phyloP scores from a whole-genome alignment of 345 rosid genomes.

The Schrenkiella parvula region DNA sequence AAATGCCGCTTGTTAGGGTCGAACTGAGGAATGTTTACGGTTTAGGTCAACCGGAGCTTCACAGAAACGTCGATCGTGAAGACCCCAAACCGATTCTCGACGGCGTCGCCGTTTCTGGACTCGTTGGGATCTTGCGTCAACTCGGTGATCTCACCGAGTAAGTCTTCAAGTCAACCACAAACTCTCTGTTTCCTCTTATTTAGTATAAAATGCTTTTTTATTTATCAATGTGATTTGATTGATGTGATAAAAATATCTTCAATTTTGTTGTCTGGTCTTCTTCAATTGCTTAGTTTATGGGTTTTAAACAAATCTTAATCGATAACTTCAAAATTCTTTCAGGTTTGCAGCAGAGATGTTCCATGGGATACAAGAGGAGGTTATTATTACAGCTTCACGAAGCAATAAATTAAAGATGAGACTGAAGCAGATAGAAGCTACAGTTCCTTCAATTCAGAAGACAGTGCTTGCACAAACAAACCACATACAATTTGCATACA shows the following conservation, averaged over 20 bases:
- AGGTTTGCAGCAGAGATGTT: slow-evolving; percentile 97
- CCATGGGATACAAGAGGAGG: slow-evolving; percentile 88
- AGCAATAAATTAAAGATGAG: slow-evolving; percentile 67
- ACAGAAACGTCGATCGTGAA: slow-evolving; percentile 59
- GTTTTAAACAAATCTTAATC: neutral
- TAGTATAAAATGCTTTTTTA: neutral
- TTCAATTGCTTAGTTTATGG: neutral
- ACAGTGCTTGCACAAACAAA: slow-evolving; percentile 67
- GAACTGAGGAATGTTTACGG: slow-evolving; percentile 67
- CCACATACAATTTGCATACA: slow-evolving; percentile 87
- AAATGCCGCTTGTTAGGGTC: slow-evolving; percentile 82
- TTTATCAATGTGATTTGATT: neutral
- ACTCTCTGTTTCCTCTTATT: slow-evolving; percentile 18
- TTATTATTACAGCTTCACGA: slow-evolving; percentile 65
- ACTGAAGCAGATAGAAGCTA: slow-evolving; percentile 67
- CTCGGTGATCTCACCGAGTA: slow-evolving; percentile 99
- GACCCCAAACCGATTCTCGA: slow-evolving; percentile 89
- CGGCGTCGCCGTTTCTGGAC: slow-evolving; percentile 89
- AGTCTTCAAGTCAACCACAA: slow-evolving; percentile 38
- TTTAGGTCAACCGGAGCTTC: slow-evolving; percentile 79
- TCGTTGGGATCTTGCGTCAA: slow-evolving; percentile 93
- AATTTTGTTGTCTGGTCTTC: neutral
- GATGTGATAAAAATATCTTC: neutral
- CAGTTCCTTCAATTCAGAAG: slow-evolving; percentile 76
- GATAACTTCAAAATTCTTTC: neutral